These are phyloP conservation scores for Inonotus hispidus DNA, from an alignment of 1,284 basidiomycete genomes.

Conservation along the genomic window DNA sequence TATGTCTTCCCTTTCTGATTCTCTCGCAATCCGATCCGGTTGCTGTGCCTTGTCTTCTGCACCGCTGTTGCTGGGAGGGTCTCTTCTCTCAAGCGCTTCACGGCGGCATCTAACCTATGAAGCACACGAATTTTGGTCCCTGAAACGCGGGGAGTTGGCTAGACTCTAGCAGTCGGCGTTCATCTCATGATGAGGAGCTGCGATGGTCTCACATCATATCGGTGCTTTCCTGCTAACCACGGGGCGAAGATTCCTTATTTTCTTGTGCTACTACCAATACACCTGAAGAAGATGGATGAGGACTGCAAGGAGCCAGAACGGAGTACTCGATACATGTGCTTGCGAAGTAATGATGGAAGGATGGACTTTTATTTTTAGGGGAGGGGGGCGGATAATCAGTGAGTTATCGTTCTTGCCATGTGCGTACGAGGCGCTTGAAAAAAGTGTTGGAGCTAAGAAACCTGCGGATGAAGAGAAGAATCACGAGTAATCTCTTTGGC, in stretches of 20 bases:
- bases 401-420: too few relatives aligned
- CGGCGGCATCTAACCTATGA: background rate
- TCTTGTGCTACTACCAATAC: too few relatives aligned
- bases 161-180: background rate
- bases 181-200: background rate
- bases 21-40: background rate
- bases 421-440: background rate
- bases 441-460: background rate
- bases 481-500: background rate
- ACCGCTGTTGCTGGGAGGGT: background rate
- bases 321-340: too few relatives aligned
- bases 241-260: too few relatives aligned
- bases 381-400: too few relatives aligned
- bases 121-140: background rate
- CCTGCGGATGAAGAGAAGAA: background rate
- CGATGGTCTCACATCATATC: background rate
- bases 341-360: too few relatives aligned
- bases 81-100: background rate
- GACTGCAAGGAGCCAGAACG: too few relatives aligned
- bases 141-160: background rate
- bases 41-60: background rate
- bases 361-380: too few relatives aligned
- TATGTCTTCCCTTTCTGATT: background rate
- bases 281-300: too few relatives aligned
- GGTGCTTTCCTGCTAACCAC: too few relatives aligned